Evolutionary conservation across 805 yeast species (phyloP), one percentile per base, ranked within the genome.

Genomic region (Cyberlindnera mississippiensis): DNA sequence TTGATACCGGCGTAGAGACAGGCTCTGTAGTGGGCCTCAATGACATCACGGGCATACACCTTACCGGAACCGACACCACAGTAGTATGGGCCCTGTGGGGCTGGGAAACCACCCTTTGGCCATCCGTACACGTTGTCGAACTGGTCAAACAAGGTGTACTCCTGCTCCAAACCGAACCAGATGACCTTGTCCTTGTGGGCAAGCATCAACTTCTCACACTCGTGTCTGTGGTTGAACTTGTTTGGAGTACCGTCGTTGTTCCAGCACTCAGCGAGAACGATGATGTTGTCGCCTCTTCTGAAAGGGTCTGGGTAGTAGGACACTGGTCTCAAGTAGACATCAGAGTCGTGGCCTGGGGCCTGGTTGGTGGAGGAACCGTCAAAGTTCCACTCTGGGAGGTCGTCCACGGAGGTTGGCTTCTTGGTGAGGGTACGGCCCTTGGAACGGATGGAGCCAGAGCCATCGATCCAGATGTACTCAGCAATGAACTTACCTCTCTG

Each of bases 21-120:
- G 49, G 99, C 99, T 68, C 93, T 83, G 85, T 93, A 93, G 76
- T 91, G 99, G 46, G 99, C 98, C 77, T 91, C 99, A 59, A 93
- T 89, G 44, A 91, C 89, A 66, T 93, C 99, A 75, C 99, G 82
- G 62, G 97, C 96, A 68, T 83, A 87, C 51, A 91, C 99, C 75
- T 88, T 90, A 64, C 97, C 96, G 60, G 96, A 78, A 72, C 99
- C 99, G 53, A 93, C 99, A 81, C 98, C 99, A 78, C 99, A 93
- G 82, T 93, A 93, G 85, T 93, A 93, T 49, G 99, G 99, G 55
- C 99, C 99, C 75, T 93, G 99, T 53, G 99, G 98, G 57, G 96
- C 98, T 66, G 99, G 99, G 95, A 78, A 93, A 51, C 98, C 99
- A 59, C 97, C 97, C 76, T 86, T 82, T 69, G 99, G 99, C 99